Evolutionary conservation across 345 rosid genomes (phyloP).

Genomic region (Eucalyptus polyanthemos): DNA sequence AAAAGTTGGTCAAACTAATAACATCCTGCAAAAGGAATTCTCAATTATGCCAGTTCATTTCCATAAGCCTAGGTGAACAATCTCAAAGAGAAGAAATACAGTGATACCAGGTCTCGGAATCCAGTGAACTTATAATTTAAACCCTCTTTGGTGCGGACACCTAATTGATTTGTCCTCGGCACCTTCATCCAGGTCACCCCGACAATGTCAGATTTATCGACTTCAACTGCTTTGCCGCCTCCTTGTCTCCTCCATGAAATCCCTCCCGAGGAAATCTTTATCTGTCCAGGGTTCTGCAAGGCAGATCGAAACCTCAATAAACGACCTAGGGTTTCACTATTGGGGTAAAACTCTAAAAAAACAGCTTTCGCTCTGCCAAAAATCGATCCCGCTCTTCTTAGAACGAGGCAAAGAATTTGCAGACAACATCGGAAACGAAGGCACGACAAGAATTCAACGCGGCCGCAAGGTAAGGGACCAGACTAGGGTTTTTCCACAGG

Average conservation of each 20-base stretch:
- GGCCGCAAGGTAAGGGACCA: background rate
- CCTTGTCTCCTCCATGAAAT: constrained; percentile 96
- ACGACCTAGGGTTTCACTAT: background rate
- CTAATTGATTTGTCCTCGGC: constrained; percentile 78
- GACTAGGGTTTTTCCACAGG: background rate
- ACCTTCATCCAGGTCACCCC: constrained; percentile 87
- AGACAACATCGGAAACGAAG: background rate
- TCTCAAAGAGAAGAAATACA: background rate
- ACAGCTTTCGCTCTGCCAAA: background rate
- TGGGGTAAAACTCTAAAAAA: too few relatives aligned
- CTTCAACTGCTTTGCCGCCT: constrained; percentile 95
- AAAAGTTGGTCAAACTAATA: constrained; percentile 55
- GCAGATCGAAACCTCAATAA: background rate
- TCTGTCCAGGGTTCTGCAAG: constrained; percentile 77
- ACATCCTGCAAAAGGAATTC: constrained; percentile 43
- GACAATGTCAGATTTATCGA: constrained; percentile 63
- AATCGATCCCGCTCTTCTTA: background rate
- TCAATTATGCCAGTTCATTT: background rate
- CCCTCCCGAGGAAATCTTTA: constrained; percentile 63
- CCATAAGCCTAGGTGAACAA: background rate
- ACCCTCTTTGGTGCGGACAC: constrained; percentile 67
- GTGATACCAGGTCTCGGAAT: constrained; percentile 70
- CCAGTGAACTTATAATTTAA: constrained; percentile 77
- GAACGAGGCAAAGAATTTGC: background rate
- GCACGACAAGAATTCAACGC: background rate